Percentiles rank a stretch among this genome's conserved stretches.
Evolutionary conservation across 2,329 filamentous ascomycete genomes (phyloP).

Genomic region (Curvularia lunata): DNA sequence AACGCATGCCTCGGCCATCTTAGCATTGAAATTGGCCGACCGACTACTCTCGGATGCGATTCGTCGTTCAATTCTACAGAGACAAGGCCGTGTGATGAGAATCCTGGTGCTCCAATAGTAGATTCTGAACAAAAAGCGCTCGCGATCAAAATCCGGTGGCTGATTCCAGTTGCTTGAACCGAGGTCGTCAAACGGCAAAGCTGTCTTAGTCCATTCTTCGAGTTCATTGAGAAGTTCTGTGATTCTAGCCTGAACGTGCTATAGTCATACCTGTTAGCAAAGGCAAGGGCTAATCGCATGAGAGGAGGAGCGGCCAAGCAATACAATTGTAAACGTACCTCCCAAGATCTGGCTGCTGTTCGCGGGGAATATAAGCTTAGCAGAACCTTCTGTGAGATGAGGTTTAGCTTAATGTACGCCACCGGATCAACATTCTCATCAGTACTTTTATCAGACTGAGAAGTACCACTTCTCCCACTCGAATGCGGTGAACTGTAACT

Average conservation of each 20-base stretch:
- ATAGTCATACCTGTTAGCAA: slow-evolving; percentile 7
- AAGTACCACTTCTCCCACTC: background rate
- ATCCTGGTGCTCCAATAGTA: slow-evolving; percentile 46
- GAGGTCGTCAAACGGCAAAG: slow-evolving; percentile 18
- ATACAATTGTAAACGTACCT: slow-evolving; percentile 20
- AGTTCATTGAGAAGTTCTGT: slow-evolving; percentile 38
- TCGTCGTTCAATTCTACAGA: slow-evolving; percentile 46
- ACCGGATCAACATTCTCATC: slow-evolving; percentile 15
- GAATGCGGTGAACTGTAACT: slow-evolving; percentile 7
- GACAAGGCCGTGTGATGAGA: slow-evolving; percentile 48
- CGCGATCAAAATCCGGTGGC: slow-evolving; percentile 13
- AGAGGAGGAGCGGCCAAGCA: background rate
- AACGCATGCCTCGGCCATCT: slow-evolving; percentile 44
- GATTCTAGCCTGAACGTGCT: slow-evolving; percentile 43
- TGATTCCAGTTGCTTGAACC: slow-evolving; percentile 23
- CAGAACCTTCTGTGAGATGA: slow-evolving; percentile 44
- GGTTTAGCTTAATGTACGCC: slow-evolving; percentile 31
- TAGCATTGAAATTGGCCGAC: slow-evolving; percentile 43
- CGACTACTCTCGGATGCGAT: slow-evolving; percentile 36
- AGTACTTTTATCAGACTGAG: background rate
- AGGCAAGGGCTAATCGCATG: background rate
- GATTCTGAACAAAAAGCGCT: slow-evolving; percentile 30
- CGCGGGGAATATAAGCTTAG: slow-evolving; percentile 45
- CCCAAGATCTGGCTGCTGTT: slow-evolving; percentile 45
- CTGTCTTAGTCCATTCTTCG: slow-evolving; percentile 39